These are phyloP conservation scores for Amphirosellinia nigrospora DNA, from an alignment of 495 filamentous ascomycete species.

Conservation along the genomic window DNA sequence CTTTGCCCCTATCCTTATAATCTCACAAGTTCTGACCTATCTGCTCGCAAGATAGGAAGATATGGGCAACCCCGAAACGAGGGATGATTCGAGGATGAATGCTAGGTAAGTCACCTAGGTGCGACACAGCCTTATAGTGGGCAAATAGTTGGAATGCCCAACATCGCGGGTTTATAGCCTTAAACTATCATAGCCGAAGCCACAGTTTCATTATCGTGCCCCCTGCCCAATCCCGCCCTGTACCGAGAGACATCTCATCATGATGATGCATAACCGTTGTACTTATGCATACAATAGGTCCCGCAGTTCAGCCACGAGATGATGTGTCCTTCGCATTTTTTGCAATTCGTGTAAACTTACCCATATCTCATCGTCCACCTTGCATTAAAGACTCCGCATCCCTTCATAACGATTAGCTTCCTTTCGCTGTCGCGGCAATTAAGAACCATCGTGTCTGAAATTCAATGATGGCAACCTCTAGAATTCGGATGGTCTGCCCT, in stretches of 20 bases:
- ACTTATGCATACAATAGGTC: neutral
- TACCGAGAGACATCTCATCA: slow-evolving; percentile 1
- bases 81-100: neutral
- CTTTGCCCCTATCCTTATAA: neutral
- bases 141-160: slow-evolving; percentile 15
- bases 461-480: neutral
- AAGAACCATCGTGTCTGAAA: neutral
- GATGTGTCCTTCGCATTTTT: neutral
- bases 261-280: slow-evolving; percentile 7
- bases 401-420: too few relatives aligned
- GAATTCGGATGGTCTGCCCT: neutral
- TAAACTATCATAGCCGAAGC: neutral
- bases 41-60: neutral
- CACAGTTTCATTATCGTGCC: neutral
- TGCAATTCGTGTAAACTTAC: neutral
- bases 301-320: slow-evolving; percentile 9
- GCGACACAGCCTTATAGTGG: neutral
- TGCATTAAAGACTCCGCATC: neutral
- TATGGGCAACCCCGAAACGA: neutral
- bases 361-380: neutral
- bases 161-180: neutral
- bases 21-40: neutral
- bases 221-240: slow-evolving; percentile 3
- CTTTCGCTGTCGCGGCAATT: too few relatives aligned
- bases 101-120: neutral